Base-by-base conservation (phyloP, 2,329 filamentous ascomycete species). In the Aspergillus pseudoviridinutans region DNA sequence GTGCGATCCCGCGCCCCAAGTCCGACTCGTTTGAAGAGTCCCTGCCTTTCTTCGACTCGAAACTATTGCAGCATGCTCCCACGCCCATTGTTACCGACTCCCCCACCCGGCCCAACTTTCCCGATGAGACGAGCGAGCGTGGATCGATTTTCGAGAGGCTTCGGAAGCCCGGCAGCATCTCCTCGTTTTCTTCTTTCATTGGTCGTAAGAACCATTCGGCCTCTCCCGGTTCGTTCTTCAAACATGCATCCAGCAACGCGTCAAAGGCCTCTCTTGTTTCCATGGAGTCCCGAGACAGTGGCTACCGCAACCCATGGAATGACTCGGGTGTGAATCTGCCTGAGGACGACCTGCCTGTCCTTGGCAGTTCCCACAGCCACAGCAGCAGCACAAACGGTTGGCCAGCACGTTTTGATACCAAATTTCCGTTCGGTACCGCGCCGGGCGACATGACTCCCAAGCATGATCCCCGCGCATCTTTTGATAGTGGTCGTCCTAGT, bases 1-100 rank as follows among this genome's bases (percentile, higher is more conserved):
- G 94, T 53, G 88, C 91, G n/a, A 94, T 97, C 63, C 92, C 93
- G 22, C 89, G 94, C n/a, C 94, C 94, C 61, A 97, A 97, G 79
- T 97, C 94, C 1, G 94, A 99, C 74, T 97, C 94, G 0, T 99
- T 99, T 64, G 94, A 99, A 73, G 93, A 99, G 67, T 96, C 93
- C 7, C 82, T 97, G 53, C 93, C 92, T 57, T 97, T 92, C 79
- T 99, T 99, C 70, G 91, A 97, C 72, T 97, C 93, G 2, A 97
- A 97, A 78, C 84, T 99, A 49, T 84, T 99, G 54, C 94, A 97
- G 75, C 92, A 95, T 68, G 92, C 93, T 3, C 92, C 93, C 38
- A 84, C 89, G 4, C 85, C 90, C 1, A 82, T 92, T 20, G 84
- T 86, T 14, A 92, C 90, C 3, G 93, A 97, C 71, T 96, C 92